Conservation (phyloP, 352 stramenopile genomes). For the Aphanomyces astaci region DNA sequence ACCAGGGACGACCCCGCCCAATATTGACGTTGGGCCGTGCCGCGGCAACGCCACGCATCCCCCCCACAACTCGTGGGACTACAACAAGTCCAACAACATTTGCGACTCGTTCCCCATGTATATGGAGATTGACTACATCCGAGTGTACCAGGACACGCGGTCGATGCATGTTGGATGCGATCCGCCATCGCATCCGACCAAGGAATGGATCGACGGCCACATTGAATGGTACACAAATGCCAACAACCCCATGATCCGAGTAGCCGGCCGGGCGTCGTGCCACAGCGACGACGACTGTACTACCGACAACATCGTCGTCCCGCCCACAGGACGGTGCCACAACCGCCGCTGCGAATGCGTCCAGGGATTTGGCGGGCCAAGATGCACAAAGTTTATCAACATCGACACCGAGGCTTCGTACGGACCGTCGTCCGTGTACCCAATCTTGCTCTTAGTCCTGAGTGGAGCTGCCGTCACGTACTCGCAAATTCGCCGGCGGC, state of each 20-base stretch:
- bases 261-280: slow-evolving; percentile 40
- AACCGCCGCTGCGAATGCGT: slow-evolving; percentile 42
- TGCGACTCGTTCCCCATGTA: slow-evolving; percentile 37
- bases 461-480: neutral
- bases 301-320: neutral
- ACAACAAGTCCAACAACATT: slow-evolving; percentile 36
- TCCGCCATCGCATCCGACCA: slow-evolving; percentile 39
- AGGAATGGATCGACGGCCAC: slow-evolving; percentile 43
- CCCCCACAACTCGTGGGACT: neutral
- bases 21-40: slow-evolving; percentile 35
- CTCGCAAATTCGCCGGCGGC: neutral
- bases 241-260: slow-evolving; percentile 36
- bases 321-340: slow-evolving; percentile 43
- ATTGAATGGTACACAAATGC: slow-evolving; percentile 40
- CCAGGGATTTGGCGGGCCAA: slow-evolving; percentile 53
- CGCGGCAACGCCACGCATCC: slow-evolving; percentile 39
- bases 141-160: slow-evolving; percentile 16
- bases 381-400: slow-evolving; percentile 35
- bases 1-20: slow-evolving; percentile 40
- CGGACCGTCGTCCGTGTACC: neutral
- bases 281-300: slow-evolving; percentile 37
- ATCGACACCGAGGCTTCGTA: neutral
- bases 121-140: slow-evolving; percentile 32
- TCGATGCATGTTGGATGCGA: slow-evolving; percentile 49
- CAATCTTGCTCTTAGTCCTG: neutral